phyloP scores from a whole-genome alignment of 2,329 filamentous ascomycete genomes.

The Aspergillus piperis region DNA sequence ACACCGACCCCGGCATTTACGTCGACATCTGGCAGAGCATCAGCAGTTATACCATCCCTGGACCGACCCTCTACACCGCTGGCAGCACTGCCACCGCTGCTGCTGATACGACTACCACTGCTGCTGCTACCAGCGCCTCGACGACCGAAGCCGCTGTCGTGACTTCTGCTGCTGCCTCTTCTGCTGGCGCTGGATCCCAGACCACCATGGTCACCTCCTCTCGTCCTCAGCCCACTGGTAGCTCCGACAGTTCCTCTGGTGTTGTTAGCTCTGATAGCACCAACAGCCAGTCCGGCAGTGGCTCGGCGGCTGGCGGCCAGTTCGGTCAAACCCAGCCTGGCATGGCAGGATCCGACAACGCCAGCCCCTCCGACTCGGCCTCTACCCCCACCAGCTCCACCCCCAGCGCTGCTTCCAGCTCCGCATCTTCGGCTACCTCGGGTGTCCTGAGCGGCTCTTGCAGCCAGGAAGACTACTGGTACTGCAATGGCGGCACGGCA shows the following conservation, averaged over 20 bases:
- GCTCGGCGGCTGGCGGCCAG: background rate
- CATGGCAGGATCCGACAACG: background rate
- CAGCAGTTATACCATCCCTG: conserved; percentile 52
- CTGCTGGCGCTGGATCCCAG: background rate
- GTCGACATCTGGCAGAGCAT: conserved; percentile 57
- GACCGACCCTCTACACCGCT: conserved; percentile 38
- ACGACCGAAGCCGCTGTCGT: background rate
- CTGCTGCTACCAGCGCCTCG: background rate
- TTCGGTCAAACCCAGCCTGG: background rate
- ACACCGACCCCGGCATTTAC: conserved; percentile 55
- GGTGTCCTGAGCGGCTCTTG: conserved; percentile 15
- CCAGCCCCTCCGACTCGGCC: background rate
- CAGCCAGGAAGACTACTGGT: conserved; percentile 21
- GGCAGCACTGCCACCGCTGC: conserved; percentile 1
- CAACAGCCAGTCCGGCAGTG: background rate
- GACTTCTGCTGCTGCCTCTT: background rate
- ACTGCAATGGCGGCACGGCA: conserved; percentile 26
- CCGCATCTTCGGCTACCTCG: background rate
- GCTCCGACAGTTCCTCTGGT: background rate
- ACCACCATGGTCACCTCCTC: background rate
- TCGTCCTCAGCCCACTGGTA: background rate
- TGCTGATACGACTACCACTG: background rate
- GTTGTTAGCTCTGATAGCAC: background rate
- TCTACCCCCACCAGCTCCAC: background rate
- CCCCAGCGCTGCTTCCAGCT: background rate